A percentile compares a stretch with the other conserved stretches of the same genome.
Evolutionary conservation across 345 rosid species (phyloP).

Genomic region (Aquilaria malaccensis): DNA sequence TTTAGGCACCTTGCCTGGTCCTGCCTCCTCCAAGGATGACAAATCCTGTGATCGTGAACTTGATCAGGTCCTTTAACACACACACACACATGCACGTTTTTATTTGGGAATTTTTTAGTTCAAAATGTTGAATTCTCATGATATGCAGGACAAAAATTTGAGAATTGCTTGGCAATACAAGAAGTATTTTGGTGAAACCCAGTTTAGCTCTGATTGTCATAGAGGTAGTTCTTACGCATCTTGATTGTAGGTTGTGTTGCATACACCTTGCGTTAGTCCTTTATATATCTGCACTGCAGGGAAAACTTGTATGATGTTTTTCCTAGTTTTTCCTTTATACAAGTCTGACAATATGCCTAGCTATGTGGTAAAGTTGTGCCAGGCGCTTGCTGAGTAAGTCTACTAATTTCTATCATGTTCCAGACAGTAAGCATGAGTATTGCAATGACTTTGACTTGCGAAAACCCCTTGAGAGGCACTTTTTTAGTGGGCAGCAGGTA

Average conservation of each 20-base stretch:
- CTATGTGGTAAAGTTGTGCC: neutral
- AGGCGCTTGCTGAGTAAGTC: neutral
- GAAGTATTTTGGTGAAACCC: conserved; percentile 72
- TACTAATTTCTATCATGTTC: conserved; percentile 15
- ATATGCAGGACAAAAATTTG: conserved; percentile 55
- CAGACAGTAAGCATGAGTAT: conserved; percentile 62
- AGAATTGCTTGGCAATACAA: conserved; percentile 95
- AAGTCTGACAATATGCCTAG: neutral
- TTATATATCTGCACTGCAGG: too few relatives aligned
- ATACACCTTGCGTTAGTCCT: too few relatives aligned
- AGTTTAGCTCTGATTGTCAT: conserved; percentile 26
- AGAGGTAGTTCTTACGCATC: conserved; percentile 21
- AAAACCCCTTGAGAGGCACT: conserved; percentile 88
- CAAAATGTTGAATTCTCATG: neutral
- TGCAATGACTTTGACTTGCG: conserved; percentile 87
- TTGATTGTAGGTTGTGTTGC: too few relatives aligned
- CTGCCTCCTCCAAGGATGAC: conserved; percentile 51
- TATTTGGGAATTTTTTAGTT: conserved; percentile 1
- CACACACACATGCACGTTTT: neutral
- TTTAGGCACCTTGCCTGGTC: conserved; percentile 82
- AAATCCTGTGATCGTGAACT: conserved; percentile 33
- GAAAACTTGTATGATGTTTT: neutral
- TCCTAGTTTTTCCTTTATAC: neutral
- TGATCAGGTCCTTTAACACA: conserved; percentile 38
- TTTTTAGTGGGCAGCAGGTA: conserved; percentile 37